Evolutionary conservation across 2,329 filamentous ascomycete genomes (phyloP).

Genomic region (Sporothrix luriei): DNA sequence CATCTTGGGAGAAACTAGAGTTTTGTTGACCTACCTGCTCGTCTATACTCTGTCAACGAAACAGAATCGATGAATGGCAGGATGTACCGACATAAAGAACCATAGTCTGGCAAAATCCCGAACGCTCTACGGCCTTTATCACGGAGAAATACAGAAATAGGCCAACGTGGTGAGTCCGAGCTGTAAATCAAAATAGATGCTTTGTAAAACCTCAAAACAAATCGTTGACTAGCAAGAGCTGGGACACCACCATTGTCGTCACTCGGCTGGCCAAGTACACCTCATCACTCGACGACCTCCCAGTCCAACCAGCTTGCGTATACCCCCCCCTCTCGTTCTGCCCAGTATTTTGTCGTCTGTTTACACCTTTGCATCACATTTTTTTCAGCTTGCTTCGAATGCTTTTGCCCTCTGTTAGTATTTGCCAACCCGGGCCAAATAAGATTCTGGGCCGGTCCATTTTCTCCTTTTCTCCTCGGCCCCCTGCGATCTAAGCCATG

Average conservation of each 20-base stretch:
- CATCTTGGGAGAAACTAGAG: not conserved
- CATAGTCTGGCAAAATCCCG: not conserved
- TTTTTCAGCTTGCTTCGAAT: not conserved
- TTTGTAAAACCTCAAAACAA: not conserved
- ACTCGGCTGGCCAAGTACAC: not conserved
- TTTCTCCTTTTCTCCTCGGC: constrained; percentile 12
- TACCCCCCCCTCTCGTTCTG: not conserved
- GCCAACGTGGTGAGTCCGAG: not conserved
- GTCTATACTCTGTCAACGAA: not conserved
- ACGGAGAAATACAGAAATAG: constrained; percentile 7
- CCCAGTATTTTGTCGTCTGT: not conserved
- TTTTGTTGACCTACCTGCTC: no score
- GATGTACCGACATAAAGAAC: not conserved
- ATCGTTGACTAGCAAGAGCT: not conserved
- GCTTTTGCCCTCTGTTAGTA: no score
- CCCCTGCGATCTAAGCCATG: not conserved
- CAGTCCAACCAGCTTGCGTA: constrained; percentile 17
- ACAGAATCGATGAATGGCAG: not conserved
- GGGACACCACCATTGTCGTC: not conserved
- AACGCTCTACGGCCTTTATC: constrained; percentile 1
- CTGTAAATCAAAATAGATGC: not conserved
- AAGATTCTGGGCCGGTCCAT: constrained; percentile 25
- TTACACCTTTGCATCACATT: not conserved
- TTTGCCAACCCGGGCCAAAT: not conserved
- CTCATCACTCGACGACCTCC: not conserved